A percentile compares a stretch with the other conserved stretches of the same genome.
Conservation (phyloP, 2,329 filamentous ascomycete genomes). For the Monosporascus ibericus region DNA sequence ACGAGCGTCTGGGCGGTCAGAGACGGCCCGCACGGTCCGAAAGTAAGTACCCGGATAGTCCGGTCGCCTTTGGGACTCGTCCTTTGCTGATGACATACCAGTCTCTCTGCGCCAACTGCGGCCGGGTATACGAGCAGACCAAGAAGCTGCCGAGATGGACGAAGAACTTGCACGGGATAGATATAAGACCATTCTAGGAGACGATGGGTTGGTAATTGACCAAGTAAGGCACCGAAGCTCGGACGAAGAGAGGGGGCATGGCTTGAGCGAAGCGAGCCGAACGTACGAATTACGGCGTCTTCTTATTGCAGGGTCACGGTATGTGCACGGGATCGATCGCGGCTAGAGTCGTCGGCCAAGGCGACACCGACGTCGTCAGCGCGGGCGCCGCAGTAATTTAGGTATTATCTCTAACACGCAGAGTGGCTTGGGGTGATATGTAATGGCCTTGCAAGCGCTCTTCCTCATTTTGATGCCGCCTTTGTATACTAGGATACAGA, state of each 20-base stretch:
- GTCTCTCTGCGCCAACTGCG: constrained; percentile 92
- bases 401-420: neutral
- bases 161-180: constrained; percentile 55
- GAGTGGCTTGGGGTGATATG: neutral
- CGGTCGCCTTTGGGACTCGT: constrained; percentile 2
- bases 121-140: constrained; percentile 81
- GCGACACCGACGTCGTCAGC: constrained; percentile 6
- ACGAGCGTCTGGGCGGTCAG: constrained; percentile 90
- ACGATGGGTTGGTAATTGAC: neutral
- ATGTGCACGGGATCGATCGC: constrained; percentile 7
- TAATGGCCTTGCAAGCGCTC: neutral
- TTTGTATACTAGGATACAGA: constrained; percentile 13
- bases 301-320: constrained; percentile 8
- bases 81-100: constrained; percentile 25
- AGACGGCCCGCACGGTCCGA: constrained; percentile 78
- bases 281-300: constrained; percentile 6
- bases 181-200: constrained; percentile 21
- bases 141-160: constrained; percentile 75
- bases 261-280: too few relatives aligned
- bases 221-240: too few relatives aligned
- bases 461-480: neutral
- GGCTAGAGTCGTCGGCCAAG: constrained; percentile 12
- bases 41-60: constrained; percentile 48
- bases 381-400: constrained; percentile 4
- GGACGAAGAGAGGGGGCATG: too few relatives aligned